phyloP scores from a whole-genome alignment of 768 basidiomycete species.

The Mycena crocata region DNA sequence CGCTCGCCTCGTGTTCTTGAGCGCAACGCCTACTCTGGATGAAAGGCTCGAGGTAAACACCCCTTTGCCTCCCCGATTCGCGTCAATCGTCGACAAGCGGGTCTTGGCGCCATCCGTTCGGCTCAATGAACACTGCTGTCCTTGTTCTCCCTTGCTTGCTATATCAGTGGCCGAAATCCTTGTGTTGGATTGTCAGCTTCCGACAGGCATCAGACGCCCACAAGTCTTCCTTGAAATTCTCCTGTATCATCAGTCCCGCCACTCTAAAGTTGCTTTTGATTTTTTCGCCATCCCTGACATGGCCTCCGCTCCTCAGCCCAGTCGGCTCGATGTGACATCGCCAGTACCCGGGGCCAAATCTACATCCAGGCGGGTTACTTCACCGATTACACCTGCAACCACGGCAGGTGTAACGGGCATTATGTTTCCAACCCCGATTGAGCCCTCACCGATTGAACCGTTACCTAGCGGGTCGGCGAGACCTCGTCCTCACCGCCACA shows the following conservation, averaged over 20 bases:
- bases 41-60: conserved; percentile 12
- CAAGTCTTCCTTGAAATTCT: conserved; percentile 14
- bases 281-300: conserved; percentile 20
- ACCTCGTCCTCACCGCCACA: conserved; percentile 18
- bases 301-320: conserved; percentile 14
- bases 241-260: conserved; percentile 14
- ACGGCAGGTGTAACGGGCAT: conserved; percentile 29
- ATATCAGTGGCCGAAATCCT: conserved; percentile 20
- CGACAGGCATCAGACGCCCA: conserved; percentile 22
- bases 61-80: conserved; percentile 9
- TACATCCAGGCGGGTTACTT: conserved; percentile 15
- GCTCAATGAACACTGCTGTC: conserved; percentile 15
- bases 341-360: conserved; percentile 8
- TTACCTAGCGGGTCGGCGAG: not conserved
- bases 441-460: conserved; percentile 15
- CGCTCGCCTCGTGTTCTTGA: conserved; percentile 23
- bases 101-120: conserved; percentile 6
- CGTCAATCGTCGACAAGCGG: not conserved
- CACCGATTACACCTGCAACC: conserved; percentile 27
- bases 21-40: not conserved
- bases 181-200: conserved; percentile 11
- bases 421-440: conserved; percentile 24
- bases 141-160: conserved; percentile 7
- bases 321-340: conserved; percentile 11
- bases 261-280: conserved; percentile 17